These are phyloP conservation scores for Salix udensis DNA, from an alignment of 345 rosid genomes.

Conservation along the genomic window DNA sequence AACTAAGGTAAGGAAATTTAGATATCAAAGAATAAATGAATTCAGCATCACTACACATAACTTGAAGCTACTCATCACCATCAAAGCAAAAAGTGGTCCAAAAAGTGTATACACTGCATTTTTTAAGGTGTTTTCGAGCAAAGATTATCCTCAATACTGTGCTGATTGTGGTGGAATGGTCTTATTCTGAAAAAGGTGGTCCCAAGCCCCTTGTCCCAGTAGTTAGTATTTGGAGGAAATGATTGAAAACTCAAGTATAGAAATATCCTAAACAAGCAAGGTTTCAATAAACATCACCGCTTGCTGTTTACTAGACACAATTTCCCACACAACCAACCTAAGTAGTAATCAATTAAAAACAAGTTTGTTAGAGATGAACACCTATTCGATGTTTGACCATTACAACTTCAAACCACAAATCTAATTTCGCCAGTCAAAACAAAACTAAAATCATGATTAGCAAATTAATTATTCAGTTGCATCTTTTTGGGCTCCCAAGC, in stretches of 20 bases:
- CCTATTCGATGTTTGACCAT: background rate
- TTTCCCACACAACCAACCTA: background rate
- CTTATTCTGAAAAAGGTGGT: constrained; percentile 1
- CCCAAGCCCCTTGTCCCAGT: background rate
- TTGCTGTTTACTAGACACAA: background rate
- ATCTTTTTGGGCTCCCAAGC: background rate
- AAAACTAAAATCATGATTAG: background rate
- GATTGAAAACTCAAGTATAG: background rate
- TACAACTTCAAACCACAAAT: background rate
- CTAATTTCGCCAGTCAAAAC: background rate
- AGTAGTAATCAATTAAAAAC: background rate
- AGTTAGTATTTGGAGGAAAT: background rate
- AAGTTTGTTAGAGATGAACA: background rate
- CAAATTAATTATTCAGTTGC: background rate
- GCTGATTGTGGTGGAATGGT: constrained; percentile 9
- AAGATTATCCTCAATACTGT: constrained; percentile 1
- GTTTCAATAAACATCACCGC: constrained; percentile 2
- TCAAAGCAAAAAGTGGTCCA: constrained; percentile 22
- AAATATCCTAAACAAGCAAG: constrained; percentile 6
- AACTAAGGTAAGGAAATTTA: background rate
- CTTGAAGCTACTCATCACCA: background rate
- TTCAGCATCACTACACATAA: background rate
- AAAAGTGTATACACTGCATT: background rate
- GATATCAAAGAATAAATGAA: background rate
- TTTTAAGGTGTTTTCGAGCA: background rate